Evolutionary conservation across 805 yeast genomes (phyloP).

Genomic region (Pichia exigua): DNA sequence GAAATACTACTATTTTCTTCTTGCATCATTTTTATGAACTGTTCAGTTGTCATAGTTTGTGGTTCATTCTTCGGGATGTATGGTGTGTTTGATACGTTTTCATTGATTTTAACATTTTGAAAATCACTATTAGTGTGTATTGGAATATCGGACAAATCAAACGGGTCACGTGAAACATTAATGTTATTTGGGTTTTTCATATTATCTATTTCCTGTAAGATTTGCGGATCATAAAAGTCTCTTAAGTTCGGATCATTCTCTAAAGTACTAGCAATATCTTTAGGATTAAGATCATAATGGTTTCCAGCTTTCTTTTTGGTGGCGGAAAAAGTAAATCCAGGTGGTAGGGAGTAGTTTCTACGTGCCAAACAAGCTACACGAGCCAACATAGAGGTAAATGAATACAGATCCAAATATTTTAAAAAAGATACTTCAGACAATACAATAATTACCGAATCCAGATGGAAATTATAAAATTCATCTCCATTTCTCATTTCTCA

Average conservation of each 20-base stretch:
- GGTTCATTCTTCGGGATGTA: constrained; percentile 10
- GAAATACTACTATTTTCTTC: neutral
- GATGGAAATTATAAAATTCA: neutral
- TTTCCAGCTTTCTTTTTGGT: neutral
- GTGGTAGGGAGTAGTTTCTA: constrained; percentile 1
- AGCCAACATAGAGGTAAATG: neutral
- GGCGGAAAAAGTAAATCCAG: neutral
- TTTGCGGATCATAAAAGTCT: constrained; percentile 18
- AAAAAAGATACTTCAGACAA: neutral
- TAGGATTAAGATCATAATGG: neutral
- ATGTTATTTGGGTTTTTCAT: neutral
- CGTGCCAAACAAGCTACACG: neutral
- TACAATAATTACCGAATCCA: neutral
- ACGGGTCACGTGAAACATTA: constrained; percentile 13
- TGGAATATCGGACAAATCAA: constrained; percentile 15
- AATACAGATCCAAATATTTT: neutral
- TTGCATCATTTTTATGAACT: constrained; percentile 12
- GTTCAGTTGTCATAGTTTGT: constrained; percentile 18
- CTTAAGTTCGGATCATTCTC: constrained; percentile 25
- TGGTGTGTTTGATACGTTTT: neutral
- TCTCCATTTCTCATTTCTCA: neutral
- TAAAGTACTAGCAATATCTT: constrained; percentile 15
- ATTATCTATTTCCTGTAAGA: neutral
- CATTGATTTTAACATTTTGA: neutral
- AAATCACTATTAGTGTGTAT: neutral